Base-by-base conservation (phyloP, 768 basidiomycete species). In the Lactarius hatsudake region DNA sequence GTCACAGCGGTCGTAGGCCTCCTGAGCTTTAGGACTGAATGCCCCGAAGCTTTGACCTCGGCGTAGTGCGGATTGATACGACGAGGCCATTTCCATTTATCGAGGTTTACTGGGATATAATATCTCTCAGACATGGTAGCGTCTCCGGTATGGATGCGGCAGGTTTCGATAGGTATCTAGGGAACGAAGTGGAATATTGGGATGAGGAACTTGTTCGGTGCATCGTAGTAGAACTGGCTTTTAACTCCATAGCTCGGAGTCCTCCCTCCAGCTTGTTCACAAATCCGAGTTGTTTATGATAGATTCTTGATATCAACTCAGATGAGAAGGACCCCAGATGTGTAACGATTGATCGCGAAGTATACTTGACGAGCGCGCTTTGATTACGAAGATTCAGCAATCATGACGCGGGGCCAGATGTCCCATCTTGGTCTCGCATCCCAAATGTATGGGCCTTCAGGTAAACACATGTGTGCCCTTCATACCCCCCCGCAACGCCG, bases 1-100 rank as follows among this genome's bases (percentile, higher is more conserved):
- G 59, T 74, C 71, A 55, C 73, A 74, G n/a, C 53, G 56, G 20
- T 73, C 68, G 56, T 72, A 74, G 36, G 71, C 71, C 10, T 61
- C n/a, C 42, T 71, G 72, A 38, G 73, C 69, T 54, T 69, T 67
- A 9, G 67, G 60, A 42, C 62, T 64, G 59, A 74, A 74, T 5
- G 72, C 72, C 32, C 69, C 63, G 53, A 74, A 72, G 23, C 71
- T 53, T 71, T 72, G 60, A 64, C 72, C 32, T 66, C 64, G 2
- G 66, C 57, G 45, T 73, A 74, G 56, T 74, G 51, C 5, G 71
- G 68, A 32, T 74, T 74, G 38, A 74, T 38, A 9, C 48, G 57
- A 53, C 73, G 73, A 13, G 68, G 66, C 73, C 73, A 74, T 38
- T 73, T 71, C 73, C 73, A 74, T n/a, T 54, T 54, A 18, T 60